These are phyloP conservation scores for Camellia japonica DNA, from an alignment of 148 eudicot genomes.

Conservation along the genomic window DNA sequence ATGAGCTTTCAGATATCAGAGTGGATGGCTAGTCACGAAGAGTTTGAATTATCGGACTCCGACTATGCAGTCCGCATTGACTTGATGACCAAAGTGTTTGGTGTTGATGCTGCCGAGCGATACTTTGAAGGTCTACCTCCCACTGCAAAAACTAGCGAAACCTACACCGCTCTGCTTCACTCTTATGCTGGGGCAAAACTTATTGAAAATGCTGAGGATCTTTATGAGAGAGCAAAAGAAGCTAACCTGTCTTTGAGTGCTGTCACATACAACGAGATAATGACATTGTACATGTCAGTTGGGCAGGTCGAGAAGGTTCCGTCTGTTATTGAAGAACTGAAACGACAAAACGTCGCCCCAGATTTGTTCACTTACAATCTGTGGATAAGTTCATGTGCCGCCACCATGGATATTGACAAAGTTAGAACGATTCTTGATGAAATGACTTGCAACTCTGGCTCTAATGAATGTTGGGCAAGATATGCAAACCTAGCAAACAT, in stretches of 20 bases:
- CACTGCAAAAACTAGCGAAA: constrained; percentile 68
- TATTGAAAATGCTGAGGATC: constrained; percentile 68
- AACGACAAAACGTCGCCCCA: constrained; percentile 55
- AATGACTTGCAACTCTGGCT: constrained; percentile 51
- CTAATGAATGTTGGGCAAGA: constrained; percentile 63
- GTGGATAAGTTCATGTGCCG: constrained; percentile 92
- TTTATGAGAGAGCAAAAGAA: constrained; percentile 61
- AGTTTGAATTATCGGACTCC: constrained; percentile 60
- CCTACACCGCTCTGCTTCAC: constrained; percentile 91
- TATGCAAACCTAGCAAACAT: constrained; percentile 60
- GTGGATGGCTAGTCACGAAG: constrained; percentile 81
- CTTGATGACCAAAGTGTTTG: constrained; percentile 87
- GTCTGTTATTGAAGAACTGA: constrained; percentile 63
- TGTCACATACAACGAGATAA: constrained; percentile 86
- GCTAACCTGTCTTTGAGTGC: constrained; percentile 59
- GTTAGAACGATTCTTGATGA: constrained; percentile 63
- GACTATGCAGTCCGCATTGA: constrained; percentile 86
- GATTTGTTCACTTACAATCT: constrained; percentile 88
- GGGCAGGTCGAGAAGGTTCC: constrained; percentile 89
- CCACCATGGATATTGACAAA: constrained; percentile 59
- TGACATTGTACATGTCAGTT: constrained; percentile 87
- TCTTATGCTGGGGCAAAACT: constrained; percentile 68
- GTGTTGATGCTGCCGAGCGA: constrained; percentile 89
- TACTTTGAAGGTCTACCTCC: constrained; percentile 77
- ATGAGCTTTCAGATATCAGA: constrained; percentile 73